These are phyloP conservation scores for Larix sibirica DNA, from an alignment of 83 land plant genomes.

Conservation along the genomic window DNA sequence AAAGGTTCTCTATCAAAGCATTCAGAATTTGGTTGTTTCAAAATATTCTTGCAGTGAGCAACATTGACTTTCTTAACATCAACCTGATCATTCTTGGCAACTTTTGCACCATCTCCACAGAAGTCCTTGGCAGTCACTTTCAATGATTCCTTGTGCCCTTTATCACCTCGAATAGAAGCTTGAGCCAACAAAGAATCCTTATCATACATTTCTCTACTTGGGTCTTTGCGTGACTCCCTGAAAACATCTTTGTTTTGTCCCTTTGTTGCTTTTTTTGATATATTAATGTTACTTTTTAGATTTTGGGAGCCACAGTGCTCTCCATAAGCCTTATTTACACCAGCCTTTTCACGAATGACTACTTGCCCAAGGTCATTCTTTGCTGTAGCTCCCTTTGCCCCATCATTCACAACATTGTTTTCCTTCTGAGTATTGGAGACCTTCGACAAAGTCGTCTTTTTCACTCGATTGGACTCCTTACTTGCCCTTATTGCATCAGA, in stretches of 20 bases:
- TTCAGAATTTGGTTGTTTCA: not conserved
- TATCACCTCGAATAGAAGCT: not conserved
- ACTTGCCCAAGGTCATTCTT: no score
- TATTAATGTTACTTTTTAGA: no score
- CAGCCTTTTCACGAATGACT: no score
- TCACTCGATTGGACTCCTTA: not conserved
- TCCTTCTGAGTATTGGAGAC: no score
- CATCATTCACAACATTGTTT: not conserved
- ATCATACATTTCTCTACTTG: not conserved
- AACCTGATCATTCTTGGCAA: slow-evolving; percentile 20
- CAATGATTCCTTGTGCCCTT: slow-evolving; percentile 18
- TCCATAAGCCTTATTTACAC: no score
- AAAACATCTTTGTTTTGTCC: no score
- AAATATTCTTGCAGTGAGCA: not conserved
- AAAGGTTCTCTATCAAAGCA: slow-evolving; percentile 1
- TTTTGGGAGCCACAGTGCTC: no score
- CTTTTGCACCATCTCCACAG: slow-evolving; percentile 29
- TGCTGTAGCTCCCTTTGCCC: no score
- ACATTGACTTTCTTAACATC: slow-evolving; percentile 18
- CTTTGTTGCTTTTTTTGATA: not conserved
- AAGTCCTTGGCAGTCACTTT: slow-evolving; percentile 22
- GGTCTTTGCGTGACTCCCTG: not conserved
- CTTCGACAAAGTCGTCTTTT: not conserved
- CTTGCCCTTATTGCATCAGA: no score
- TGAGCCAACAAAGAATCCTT: no score